Evolutionary conservation across 345 rosid species (phyloP), one percentile per base, ranked within the genome.

Genomic region (Tarenaya hassleriana): DNA sequence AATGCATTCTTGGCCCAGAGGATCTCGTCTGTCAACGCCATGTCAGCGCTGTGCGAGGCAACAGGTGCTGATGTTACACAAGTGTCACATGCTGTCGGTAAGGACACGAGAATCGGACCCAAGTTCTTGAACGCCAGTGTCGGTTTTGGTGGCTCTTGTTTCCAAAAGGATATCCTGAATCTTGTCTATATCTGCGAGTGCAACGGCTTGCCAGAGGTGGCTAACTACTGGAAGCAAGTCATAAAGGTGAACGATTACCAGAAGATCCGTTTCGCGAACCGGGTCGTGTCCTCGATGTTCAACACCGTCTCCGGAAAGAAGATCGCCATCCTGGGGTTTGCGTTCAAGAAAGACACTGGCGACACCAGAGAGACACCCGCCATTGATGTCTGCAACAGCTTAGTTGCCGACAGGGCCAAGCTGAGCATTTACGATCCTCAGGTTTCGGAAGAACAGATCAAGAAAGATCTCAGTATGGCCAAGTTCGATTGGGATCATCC

Each of bases 281-380:
- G 77, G 5, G n/a, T n/a, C n/a, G n/a, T n/a, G n/a, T n/a, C n/a
- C n/a, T n/a, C n/a, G n/a, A n/a, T n/a, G n/a, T n/a, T n/a, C n/a
- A n/a, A n/a, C n/a, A n/a, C n/a, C n/a, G n/a, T n/a, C n/a, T n/a
- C n/a, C n/a, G n/a, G n/a, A n/a, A n/a, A n/a, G n/a, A n/a, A n/a
- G n/a, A n/a, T n/a, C n/a, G n/a, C n/a, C n/a, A n/a, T n/a, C n/a
- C n/a, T n/a, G n/a, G n/a, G n/a, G n/a, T n/a, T n/a, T n/a, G n/a
- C n/a, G n/a, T n/a, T n/a, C n/a, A n/a, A n/a, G n/a, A n/a, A n/a
- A n/a, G n/a, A n/a, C n/a, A n/a, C n/a, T n/a, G n/a, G n/a, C n/a
- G n/a, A n/a, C 64, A 83, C 87, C 0, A 80, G 91, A 75, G 91
- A 80, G 75, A 83, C 91, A 11, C 84, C 82, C 0, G 87, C 87